Conservation (phyloP, 768 basidiomycete species). For the Hygrophoropsis aurantiaca region DNA sequence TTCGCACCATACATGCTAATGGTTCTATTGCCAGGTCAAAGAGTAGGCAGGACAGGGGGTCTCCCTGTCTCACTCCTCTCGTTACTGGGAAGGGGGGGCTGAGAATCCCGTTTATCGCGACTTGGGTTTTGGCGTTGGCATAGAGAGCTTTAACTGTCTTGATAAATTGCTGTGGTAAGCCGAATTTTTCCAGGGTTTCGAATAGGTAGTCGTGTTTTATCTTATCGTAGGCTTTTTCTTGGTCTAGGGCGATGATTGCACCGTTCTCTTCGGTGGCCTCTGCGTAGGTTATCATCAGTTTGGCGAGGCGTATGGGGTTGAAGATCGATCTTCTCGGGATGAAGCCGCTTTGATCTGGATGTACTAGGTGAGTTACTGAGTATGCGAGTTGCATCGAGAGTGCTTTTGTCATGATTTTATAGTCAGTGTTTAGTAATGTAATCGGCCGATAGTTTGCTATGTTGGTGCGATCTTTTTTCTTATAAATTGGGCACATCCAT, state of each 20-base stretch:
- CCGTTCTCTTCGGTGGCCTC: slow-evolving; percentile 27
- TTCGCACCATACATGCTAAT: slow-evolving; percentile 30
- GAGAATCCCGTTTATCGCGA: slow-evolving; percentile 14
- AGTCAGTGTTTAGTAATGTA: slow-evolving; percentile 17
- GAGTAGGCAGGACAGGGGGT: slow-evolving; percentile 39
- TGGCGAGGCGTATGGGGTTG: slow-evolving; percentile 29
- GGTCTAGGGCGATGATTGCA: slow-evolving; percentile 30
- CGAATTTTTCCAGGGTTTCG: slow-evolving; percentile 1
- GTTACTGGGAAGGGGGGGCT: slow-evolving; percentile 13
- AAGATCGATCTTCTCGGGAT: slow-evolving; percentile 29
- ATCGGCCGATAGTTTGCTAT: slow-evolving; percentile 15
- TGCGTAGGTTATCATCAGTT: slow-evolving; percentile 22
- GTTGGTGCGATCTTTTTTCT: slow-evolving; percentile 7
- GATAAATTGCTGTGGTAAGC: slow-evolving; percentile 14
- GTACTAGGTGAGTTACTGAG: slow-evolving; percentile 1
- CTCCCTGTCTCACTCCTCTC: slow-evolving; percentile 29
- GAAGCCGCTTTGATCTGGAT: slow-evolving; percentile 33
- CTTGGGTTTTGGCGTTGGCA: slow-evolving; percentile 7
- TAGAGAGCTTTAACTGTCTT: slow-evolving; percentile 12
- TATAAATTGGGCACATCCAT: slow-evolving; percentile 28
- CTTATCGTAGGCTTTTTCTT: slow-evolving; percentile 22
- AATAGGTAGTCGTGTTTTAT: slow-evolving; percentile 16
- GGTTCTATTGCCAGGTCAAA: slow-evolving; percentile 43
- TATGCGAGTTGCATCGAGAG: background rate
- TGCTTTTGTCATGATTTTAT: slow-evolving; percentile 16